Base-by-base conservation (phyloP, 176 grass and related monocot species). In the Triticum urartu region DNA sequence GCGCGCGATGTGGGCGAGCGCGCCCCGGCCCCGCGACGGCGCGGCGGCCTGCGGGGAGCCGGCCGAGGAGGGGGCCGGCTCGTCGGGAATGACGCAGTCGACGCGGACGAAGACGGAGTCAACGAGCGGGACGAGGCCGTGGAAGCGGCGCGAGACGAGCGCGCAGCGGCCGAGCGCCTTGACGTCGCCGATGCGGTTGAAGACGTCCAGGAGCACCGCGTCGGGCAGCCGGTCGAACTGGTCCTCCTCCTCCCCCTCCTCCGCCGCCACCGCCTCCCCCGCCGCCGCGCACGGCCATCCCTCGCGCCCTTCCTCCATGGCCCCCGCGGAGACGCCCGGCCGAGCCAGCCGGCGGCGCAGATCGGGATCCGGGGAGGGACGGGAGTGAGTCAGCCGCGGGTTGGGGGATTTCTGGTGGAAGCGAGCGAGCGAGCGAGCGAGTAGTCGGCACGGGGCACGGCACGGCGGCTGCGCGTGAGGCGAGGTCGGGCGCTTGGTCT, bases 61-160 rank as follows among this genome's bases (percentile, higher is more conserved):
- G 14, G 65, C 70, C 10, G 78, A 17, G 25, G 54, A 25, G 20
- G 79, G 62, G 8, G 40, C 20, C 59, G 42, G 83, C 21, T 98
- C 93, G 81, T 98, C 91, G 7, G 88, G 89, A 66, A 98, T 94
- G 72, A 95, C 93, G 86, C 96, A 98, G 79, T 98, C 96, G 81
- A 98, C 91, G 84, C 88, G 83, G 35, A 98, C 89, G 88, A 95
- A 76, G 86, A 98, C 93, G 78, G 83, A 90, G 88, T 92, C 90
- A 68, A 98, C 93, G 88, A 98, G 93, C 9, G 90, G 91, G n/a
- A 95, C 88, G 59, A 95, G 87, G 64, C 75, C 82, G 75, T 90
- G 88, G 86, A 98, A 98, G 79, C 93, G 93, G 71, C 88, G 91
- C 7, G 91, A 95, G 24, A 98, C 89, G 40, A 95, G 86, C 21